Evolutionary conservation across 2,329 filamentous ascomycete species (phyloP).

Genomic region (Hymenoscyphus linearis): DNA sequence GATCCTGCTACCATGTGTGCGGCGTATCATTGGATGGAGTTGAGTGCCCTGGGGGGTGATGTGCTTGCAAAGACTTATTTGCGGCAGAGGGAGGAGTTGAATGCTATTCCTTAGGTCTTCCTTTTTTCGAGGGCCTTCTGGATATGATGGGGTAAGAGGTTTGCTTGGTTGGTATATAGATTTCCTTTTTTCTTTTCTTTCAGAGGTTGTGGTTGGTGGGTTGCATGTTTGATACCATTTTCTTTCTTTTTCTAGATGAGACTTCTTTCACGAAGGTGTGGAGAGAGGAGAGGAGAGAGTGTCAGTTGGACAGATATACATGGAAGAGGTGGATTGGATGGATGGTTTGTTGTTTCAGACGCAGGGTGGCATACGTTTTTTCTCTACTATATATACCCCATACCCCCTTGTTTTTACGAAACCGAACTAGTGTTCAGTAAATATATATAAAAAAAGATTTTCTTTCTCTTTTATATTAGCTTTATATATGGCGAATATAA

Average conservation of each 20-base stretch:
- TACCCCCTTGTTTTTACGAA: too few relatives aligned
- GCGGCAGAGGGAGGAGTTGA: constrained; percentile 13
- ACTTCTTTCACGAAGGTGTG: too few relatives aligned
- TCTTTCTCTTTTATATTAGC: too few relatives aligned
- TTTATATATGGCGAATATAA: too few relatives aligned
- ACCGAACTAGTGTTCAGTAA: too few relatives aligned
- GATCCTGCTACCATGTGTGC: constrained; percentile 89
- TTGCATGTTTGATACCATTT: background rate
- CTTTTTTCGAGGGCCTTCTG: background rate
- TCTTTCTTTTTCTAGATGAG: background rate
- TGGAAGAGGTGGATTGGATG: too few relatives aligned
- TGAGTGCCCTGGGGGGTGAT: constrained; percentile 81
- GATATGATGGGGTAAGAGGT: background rate
- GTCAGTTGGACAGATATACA: too few relatives aligned
- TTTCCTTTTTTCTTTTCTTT: background rate
- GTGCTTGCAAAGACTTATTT: constrained; percentile 57
- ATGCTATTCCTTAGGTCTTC: constrained; percentile 10
- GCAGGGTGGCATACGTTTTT: too few relatives aligned
- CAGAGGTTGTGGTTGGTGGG: background rate
- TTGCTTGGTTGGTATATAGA: background rate
- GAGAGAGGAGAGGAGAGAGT: too few relatives aligned
- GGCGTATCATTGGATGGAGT: constrained; percentile 95
- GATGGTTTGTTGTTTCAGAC: too few relatives aligned
- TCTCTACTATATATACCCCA: too few relatives aligned
- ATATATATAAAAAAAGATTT: too few relatives aligned